Conservation (phyloP, 129 eudicot genomes). For the Smallanthus sonchifolius region DNA sequence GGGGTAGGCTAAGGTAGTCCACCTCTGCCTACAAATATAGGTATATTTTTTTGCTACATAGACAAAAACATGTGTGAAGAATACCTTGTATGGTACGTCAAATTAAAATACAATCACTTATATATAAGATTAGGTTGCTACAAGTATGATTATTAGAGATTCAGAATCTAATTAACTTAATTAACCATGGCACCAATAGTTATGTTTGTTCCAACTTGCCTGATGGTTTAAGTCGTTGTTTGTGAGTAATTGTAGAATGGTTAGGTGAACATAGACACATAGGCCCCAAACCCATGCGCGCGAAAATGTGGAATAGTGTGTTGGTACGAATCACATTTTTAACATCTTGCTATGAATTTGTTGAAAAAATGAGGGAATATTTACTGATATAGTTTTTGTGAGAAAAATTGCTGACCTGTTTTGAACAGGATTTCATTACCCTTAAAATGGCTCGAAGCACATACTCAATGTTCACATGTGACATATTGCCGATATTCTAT, state of each 20-base stretch:
- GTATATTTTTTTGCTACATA: too few relatives aligned
- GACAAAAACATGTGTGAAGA: too few relatives aligned
- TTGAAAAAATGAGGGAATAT: not conserved
- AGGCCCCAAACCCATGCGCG: not conserved
- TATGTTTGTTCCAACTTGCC: not conserved
- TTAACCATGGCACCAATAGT: not conserved
- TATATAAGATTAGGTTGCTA: not conserved
- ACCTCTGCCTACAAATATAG: too few relatives aligned
- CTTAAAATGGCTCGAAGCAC: not conserved
- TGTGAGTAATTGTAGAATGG: not conserved
- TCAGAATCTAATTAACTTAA: not conserved
- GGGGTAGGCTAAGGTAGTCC: too few relatives aligned
- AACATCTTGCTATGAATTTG: not conserved
- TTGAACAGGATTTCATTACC: not conserved
- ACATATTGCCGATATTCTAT: not conserved
- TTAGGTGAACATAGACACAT: not conserved
- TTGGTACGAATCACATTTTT: not conserved
- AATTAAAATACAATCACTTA: too few relatives aligned
- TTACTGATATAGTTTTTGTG: too few relatives aligned
- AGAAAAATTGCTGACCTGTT: too few relatives aligned
- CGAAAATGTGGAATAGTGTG: not conserved
- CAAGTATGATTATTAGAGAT: not conserved
- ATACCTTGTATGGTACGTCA: not conserved
- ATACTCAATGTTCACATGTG: not conserved
- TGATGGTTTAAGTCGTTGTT: not conserved